These are phyloP conservation scores for Bruguiera hainesii DNA, from an alignment of 441 rosid species.

Conservation along the genomic window DNA sequence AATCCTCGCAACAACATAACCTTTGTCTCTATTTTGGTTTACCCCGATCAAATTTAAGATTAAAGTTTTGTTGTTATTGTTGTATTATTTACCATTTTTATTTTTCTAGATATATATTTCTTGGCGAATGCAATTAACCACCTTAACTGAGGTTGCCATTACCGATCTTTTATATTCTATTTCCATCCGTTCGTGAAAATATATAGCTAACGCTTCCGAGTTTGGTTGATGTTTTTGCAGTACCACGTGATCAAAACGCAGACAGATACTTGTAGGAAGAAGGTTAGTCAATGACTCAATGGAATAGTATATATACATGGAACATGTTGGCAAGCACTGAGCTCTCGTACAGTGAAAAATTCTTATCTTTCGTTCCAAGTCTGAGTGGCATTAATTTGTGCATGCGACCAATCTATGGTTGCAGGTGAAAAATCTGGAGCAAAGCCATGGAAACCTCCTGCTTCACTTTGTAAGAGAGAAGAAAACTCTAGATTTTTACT, in stretches of 20 bases:
- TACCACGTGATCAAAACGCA: conserved; percentile 45
- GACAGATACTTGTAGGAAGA: conserved; percentile 43
- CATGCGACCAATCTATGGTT: neutral
- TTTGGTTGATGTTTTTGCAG: conserved; percentile 26
- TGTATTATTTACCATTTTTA: no score
- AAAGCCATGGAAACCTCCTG: conserved; percentile 37
- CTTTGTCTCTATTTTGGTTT: no score
- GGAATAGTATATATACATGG: no score
- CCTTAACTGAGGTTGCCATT: no score
- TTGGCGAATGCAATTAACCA: no score
- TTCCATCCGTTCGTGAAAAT: no score
- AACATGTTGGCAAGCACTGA: no score
- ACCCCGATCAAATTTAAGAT: no score
- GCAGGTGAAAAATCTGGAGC: conserved; percentile 45
- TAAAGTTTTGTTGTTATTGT: no score
- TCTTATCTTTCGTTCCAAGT: neutral
- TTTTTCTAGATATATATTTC: no score
- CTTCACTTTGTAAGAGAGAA: conserved; percentile 32
- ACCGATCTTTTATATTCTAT: no score
- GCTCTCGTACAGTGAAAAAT: no score
- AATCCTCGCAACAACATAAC: neutral
- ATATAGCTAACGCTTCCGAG: neutral
- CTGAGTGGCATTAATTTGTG: neutral
- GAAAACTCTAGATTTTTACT: neutral
- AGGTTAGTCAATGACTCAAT: conserved; percentile 29